Evolutionary conservation across 169 alveolate species (phyloP).

Genomic region (Plasmodium relictum): DNA sequence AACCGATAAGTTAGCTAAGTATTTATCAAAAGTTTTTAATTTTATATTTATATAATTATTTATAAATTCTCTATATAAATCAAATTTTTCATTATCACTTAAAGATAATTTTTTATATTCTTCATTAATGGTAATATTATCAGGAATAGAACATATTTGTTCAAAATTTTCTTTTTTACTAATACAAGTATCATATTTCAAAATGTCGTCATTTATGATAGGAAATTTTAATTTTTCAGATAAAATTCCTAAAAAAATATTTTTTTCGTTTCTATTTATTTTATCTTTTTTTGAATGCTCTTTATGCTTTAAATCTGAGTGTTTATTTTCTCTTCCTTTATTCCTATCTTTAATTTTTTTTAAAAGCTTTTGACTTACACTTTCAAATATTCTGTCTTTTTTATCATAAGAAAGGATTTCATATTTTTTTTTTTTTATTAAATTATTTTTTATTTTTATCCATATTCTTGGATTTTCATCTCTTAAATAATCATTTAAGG

Average conservation of each 20-base stretch:
- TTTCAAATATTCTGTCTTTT: constrained; percentile 35
- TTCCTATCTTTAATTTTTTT: constrained; percentile 1
- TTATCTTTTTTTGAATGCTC: constrained; percentile 1
- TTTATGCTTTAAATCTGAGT: not conserved
- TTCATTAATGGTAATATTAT: constrained; percentile 24
- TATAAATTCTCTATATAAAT: constrained; percentile 40
- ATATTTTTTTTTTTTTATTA: constrained; percentile 37
- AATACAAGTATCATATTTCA: not conserved
- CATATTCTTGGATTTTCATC: constrained; percentile 26
- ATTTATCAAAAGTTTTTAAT: constrained; percentile 22
- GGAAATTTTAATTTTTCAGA: constrained; percentile 46
- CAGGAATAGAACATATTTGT: constrained; percentile 1
- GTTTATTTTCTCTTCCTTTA: not conserved
- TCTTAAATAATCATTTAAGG: not conserved
- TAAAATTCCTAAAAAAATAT: constrained; percentile 22
- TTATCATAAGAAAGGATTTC: constrained; percentile 45
- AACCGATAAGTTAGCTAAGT: constrained; percentile 17
- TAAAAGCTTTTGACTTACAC: constrained; percentile 26
- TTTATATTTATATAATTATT: constrained; percentile 35
- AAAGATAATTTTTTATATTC: constrained; percentile 23
- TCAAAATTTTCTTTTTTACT: constrained; percentile 14
- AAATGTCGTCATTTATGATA: constrained; percentile 17
- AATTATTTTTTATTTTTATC: constrained; percentile 51
- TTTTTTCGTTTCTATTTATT: constrained; percentile 12
- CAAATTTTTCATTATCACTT: constrained; percentile 26